Evolutionary conservation across 1,284 basidiomycete genomes (phyloP), one percentile per base, ranked within the genome.

Genomic region (Ganoderma sinense): DNA sequence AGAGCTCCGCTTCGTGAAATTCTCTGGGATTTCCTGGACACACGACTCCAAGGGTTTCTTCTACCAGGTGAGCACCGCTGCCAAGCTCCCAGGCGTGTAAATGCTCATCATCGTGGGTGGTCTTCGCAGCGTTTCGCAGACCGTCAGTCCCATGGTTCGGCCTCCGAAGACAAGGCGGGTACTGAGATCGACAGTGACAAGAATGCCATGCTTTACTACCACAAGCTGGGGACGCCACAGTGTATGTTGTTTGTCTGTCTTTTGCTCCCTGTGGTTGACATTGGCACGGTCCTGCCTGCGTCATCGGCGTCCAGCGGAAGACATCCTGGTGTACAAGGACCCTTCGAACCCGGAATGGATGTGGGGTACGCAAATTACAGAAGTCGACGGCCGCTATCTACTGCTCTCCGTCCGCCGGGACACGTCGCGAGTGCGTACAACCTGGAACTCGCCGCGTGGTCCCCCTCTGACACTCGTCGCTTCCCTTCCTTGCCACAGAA

Each of bases 21-120:
- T 94, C 80, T 91, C 90, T 0, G 80, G 81, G 13, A 85, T 94
- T 63, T 82, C 83, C 40, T 95, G 94, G 94, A 89, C 90, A 10
- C 87, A 89, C 67, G 93, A 95, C 78, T 91, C 88, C 67, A 90
- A 89, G 72, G 93, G 94, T 0, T 94, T 95, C 80, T 94, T 94
- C 81, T 95, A 95, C 79, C 92, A 94, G 83, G 92, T 91, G 73
- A 58, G 77, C 71, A 33, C 65, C 36, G 26, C 33, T 16, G 29
- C 6, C n/a, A n/a, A 8, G 39, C 29, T 40, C 66, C 66, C 56
- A 66, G 43, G 58, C 55, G 43, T 36, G 33, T 63, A 40, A 51
- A 45, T 14, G n/a, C 41, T 66, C 39, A 69, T 11, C 45, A 36
- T 60, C 64, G 55, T 69, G 61, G 31, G 14, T 40, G 26, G 33